Evolutionary conservation across 352 stramenopile genomes (phyloP).

Genomic region (Phytophthora rubi): DNA sequence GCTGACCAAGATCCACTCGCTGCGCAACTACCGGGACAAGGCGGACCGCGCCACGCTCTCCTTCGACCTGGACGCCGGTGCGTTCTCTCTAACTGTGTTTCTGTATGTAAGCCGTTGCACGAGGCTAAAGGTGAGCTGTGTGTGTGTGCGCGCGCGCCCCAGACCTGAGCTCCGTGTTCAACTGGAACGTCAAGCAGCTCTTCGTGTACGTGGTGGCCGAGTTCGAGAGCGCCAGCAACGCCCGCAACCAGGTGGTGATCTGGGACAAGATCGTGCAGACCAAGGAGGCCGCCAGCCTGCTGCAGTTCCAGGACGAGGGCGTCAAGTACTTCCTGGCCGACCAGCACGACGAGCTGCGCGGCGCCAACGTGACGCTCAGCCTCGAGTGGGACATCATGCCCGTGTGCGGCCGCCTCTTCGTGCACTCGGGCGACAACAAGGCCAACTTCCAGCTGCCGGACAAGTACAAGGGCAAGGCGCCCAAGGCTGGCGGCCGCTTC

Average conservation of each 20-base stretch:
- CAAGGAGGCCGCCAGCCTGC: constrained; percentile 47
- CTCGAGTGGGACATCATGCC: constrained; percentile 91
- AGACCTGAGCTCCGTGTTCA: constrained; percentile 89
- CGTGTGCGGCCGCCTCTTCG: constrained; percentile 78
- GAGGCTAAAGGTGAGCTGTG: not conserved
- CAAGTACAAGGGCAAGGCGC: constrained; percentile 74
- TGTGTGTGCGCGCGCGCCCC: not conserved
- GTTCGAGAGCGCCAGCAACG: constrained; percentile 73
- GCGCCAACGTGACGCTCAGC: constrained; percentile 78
- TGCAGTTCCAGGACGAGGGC: constrained; percentile 69
- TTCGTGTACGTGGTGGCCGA: constrained; percentile 90
- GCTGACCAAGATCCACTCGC: constrained; percentile 75
- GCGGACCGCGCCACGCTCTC: constrained; percentile 82
- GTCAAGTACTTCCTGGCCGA: constrained; percentile 88
- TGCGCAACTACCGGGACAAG: constrained; percentile 85
- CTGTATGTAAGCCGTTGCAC: not conserved
- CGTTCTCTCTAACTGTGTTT: constrained; percentile 12
- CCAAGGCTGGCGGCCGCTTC: constrained; percentile 42
- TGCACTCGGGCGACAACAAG: constrained; percentile 57
- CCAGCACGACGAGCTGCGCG: constrained; percentile 78
- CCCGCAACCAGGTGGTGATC: constrained; percentile 81
- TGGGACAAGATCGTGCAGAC: constrained; percentile 88
- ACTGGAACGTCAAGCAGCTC: constrained; percentile 92
- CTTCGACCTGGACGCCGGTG: constrained; percentile 83
- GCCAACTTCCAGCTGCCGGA: constrained; percentile 66